Evolutionary conservation across 345 rosid species (phyloP), one percentile per base, ranked within the genome.

Genomic region (Dipteronia sinensis): DNA sequence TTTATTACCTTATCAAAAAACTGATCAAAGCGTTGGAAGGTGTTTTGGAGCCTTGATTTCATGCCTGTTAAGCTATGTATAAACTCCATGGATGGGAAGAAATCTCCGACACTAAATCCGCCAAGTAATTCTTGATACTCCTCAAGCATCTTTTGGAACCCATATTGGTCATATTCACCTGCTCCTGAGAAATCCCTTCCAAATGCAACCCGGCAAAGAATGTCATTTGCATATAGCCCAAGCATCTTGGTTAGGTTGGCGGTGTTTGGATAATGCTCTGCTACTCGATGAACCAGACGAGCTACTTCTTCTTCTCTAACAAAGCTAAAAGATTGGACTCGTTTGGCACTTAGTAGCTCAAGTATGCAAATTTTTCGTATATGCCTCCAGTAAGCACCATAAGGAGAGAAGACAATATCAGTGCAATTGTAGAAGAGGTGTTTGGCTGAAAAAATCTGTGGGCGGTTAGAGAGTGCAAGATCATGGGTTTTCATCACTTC

Each of bases 141-240:
- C 23, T 83, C 82, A 0, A 90, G 89, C 89, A 88, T 82, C 78
- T 79, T 81, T 20, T 88, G 83, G 70, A 88, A 88, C 25, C 88
- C 89, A 59, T 76, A 80, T 40, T 70, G 25, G 64, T 81, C 88
- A 25, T 75, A 82, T 7, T 86, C 89, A 56, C 81, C 81, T 19
- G 78, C 86, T 1, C 17, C 67, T 0, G 86, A 73, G 72, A 84
- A 76, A 29, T 67, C 78, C 77, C 76, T 75, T 7, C 91, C 89
- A 2, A 86, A 78, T 4, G 85, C 79, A 58, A 75, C 75, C 75
- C 86, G 63, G 71, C 86, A 86, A 3, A 86, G 75, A 59, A 83
- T 69, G 67, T 79, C 81, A 64, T 79, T 86, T 9, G 87, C 84
- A 72, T 81, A 79, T 1, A 78, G 20, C 13, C 79, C 78, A 10